phyloP scores from a whole-genome alignment of 2,329 filamentous ascomycete genomes.

The Claviceps capensis region DNA sequence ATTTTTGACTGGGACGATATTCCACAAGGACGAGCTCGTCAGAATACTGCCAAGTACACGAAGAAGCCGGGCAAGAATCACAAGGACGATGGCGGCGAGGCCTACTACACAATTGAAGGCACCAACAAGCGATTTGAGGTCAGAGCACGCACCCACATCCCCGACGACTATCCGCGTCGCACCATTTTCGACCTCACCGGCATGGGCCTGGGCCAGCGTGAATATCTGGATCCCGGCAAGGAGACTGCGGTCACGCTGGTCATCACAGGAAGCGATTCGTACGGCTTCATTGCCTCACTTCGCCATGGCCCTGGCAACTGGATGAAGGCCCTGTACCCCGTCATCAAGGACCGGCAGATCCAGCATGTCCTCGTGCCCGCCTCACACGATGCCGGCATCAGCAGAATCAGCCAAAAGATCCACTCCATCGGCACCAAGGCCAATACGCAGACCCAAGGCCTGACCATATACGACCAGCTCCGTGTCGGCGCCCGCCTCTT shows the following conservation, averaged over 20 bases:
- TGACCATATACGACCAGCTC: constrained; percentile 31
- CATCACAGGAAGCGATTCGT: constrained; percentile 20
- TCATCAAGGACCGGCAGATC: constrained; percentile 24
- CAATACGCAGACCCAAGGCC: constrained; percentile 31
- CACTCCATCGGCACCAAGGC: constrained; percentile 19
- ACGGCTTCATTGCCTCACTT: constrained; percentile 19
- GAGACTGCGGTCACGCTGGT: constrained; percentile 19
- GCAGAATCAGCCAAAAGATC: constrained; percentile 22
- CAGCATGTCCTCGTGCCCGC: constrained; percentile 34
- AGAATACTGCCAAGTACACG: constrained; percentile 17
- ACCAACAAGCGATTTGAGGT: constrained; percentile 18
- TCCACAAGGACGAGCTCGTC: constrained; percentile 18
- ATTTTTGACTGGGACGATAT: constrained; percentile 19
- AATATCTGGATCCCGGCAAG: constrained; percentile 18
- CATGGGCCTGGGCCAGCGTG: constrained; percentile 20
- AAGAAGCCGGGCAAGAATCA: constrained; percentile 6
- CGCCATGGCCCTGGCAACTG: constrained; percentile 16
- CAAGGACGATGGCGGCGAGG: constrained; percentile 18
- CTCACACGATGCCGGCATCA: constrained; percentile 36
- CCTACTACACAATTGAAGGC: constrained; percentile 17
- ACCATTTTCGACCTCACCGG: constrained; percentile 17
- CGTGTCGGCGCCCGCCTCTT: constrained; percentile 32
- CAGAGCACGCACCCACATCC: constrained; percentile 17
- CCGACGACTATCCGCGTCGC: constrained; percentile 12
- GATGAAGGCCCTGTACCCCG: constrained; percentile 19